These are phyloP conservation scores for Lipomyces sp. DNA, from an alignment of 805 yeast species.

Conservation along the genomic window DNA sequence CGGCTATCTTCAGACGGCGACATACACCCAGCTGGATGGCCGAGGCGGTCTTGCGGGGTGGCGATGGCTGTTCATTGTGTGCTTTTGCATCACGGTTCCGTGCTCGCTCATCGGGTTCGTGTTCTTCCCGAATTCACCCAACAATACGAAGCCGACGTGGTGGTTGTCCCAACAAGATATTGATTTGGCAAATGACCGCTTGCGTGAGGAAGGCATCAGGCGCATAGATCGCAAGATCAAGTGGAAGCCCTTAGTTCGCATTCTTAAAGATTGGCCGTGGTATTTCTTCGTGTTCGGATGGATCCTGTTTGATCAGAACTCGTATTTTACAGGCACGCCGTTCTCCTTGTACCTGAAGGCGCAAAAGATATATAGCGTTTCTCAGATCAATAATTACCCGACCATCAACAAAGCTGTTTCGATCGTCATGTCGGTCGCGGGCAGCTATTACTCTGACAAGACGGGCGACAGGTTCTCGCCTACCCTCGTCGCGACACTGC, in stretches of 20 bases:
- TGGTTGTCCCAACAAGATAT: constrained; percentile 40
- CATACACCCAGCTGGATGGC: constrained; percentile 46
- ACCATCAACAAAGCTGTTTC: constrained; percentile 44
- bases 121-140: constrained; percentile 57
- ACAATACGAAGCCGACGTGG: constrained; percentile 33
- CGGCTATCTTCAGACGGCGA: constrained; percentile 57
- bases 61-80: constrained; percentile 62
- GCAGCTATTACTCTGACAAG: constrained; percentile 23
- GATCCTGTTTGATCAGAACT: constrained; percentile 21
- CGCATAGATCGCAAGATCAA: constrained; percentile 33
- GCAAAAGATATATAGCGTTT: constrained; percentile 35
- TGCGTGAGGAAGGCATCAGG: constrained; percentile 34
- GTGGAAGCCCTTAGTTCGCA: constrained; percentile 35
- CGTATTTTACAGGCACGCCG: constrained; percentile 16
- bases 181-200: constrained; percentile 37
- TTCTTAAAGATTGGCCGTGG: constrained; percentile 40
- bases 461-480: constrained; percentile 24
- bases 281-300: constrained; percentile 34
- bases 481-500: constrained; percentile 69
- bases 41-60: constrained; percentile 50
- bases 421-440: constrained; percentile 33
- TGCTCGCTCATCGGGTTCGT: constrained; percentile 43
- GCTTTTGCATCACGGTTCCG: constrained; percentile 48
- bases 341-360: constrained; percentile 42
- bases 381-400: constrained; percentile 43